phyloP scores from a whole-genome alignment of 1,284 basidiomycete species.

The Apiotrichum montevideense region DNA sequence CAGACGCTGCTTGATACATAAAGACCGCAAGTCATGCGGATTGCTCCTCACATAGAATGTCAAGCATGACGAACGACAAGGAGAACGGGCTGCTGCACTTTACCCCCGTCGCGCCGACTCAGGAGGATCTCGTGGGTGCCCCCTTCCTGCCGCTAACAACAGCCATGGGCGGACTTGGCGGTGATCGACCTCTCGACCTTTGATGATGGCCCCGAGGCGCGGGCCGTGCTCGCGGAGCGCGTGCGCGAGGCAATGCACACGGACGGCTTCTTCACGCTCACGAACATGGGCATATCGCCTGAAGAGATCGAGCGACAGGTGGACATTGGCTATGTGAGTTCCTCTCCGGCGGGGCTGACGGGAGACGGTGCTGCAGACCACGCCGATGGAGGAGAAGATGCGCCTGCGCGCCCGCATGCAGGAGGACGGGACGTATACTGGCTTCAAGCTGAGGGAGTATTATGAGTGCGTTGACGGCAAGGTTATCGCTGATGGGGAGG shows the following conservation, averaged over 20 bases:
- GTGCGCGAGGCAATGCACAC: slow-evolving; percentile 18
- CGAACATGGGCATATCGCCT: slow-evolving; percentile 12
- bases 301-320: slow-evolving; percentile 20
- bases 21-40: too few relatives aligned
- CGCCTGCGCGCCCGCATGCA: slow-evolving; percentile 14
- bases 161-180: slow-evolving; percentile 22
- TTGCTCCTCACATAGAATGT: too few relatives aligned
- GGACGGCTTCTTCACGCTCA: slow-evolving; percentile 22
- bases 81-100: slow-evolving; percentile 11
- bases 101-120: slow-evolving; percentile 5
- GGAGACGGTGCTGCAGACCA: slow-evolving; percentile 20
- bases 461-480: slow-evolving; percentile 17
- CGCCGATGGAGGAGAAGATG: slow-evolving; percentile 20
- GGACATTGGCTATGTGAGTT: slow-evolving; percentile 22
- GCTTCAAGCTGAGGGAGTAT: slow-evolving; percentile 23
- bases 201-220: slow-evolving; percentile 12
- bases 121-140: slow-evolving; percentile 3
- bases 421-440: slow-evolving; percentile 14
- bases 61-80: background rate
- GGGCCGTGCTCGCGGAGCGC: slow-evolving; percentile 8
- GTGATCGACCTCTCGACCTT: slow-evolving; percentile 18
- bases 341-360: background rate
- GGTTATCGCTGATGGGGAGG: background rate
- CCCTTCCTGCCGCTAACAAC: background rate
- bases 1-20: too few relatives aligned